Percentiles rank a stretch among this genome's conserved stretches.
These are phyloP conservation scores for Myxozyma sirexii DNA, from an alignment of 805 yeast species.

Conservation along the genomic window DNA sequence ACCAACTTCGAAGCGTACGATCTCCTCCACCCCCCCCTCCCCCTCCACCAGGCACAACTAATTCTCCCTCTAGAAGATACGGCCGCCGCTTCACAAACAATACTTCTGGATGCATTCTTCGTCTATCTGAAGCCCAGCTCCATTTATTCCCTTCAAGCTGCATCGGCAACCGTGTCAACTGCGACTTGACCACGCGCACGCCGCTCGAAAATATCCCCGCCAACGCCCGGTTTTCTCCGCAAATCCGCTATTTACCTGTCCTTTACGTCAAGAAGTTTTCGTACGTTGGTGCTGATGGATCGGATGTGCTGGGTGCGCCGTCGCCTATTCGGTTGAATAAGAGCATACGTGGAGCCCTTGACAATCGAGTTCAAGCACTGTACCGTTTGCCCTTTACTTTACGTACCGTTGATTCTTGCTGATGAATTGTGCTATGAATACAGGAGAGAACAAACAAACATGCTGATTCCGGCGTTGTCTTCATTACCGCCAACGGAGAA, in stretches of 20 bases:
- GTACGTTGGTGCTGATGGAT: conserved; percentile 20
- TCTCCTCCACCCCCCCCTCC: background rate
- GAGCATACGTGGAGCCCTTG: background rate
- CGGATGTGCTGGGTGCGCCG: conserved; percentile 15
- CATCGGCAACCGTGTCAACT: conserved; percentile 1
- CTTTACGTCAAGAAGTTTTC: conserved; percentile 9
- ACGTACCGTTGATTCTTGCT: too few species aligned
- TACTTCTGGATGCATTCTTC: conserved; percentile 15
- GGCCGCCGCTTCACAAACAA: conserved; percentile 8
- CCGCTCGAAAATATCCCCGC: background rate
- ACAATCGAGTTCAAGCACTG: background rate
- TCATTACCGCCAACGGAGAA: too few species aligned
- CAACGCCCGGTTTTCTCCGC: background rate
- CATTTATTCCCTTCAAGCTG: conserved; percentile 17
- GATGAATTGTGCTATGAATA: too few species aligned
- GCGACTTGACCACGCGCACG: conserved; percentile 5
- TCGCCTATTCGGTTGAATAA: conserved; percentile 6
- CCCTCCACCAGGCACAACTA: too few species aligned
- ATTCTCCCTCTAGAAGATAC: background rate
- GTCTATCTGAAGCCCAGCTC: conserved; percentile 1
- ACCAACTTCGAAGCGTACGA: background rate
- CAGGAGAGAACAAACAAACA: too few species aligned
- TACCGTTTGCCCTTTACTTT: background rate
- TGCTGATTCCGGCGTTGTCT: too few species aligned
- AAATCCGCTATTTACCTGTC: conserved; percentile 5